Evolutionary conservation across 2,329 filamentous ascomycete genomes (phyloP).

Genomic region (Alternaria atra): DNA sequence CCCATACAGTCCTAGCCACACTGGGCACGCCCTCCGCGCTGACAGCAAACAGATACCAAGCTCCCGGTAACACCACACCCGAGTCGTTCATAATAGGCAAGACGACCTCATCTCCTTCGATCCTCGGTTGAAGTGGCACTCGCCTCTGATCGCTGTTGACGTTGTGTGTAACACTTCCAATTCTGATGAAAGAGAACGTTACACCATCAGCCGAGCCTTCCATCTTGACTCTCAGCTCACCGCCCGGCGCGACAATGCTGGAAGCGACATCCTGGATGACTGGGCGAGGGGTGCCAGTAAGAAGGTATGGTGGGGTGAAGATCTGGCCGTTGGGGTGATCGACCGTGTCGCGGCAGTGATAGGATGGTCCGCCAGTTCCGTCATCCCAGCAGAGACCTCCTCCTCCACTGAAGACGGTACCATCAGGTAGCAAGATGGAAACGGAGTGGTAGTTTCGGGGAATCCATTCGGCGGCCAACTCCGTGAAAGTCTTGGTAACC

Average conservation of each 20-base stretch:
- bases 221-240: constrained; percentile 23
- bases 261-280: constrained; percentile 19
- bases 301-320: constrained; percentile 64
- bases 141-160: constrained; percentile 35
- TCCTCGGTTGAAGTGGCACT: constrained; percentile 19
- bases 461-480: constrained; percentile 23
- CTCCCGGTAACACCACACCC: constrained; percentile 24
- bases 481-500: constrained; percentile 23
- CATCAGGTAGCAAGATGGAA: constrained; percentile 33
- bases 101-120: constrained; percentile 10
- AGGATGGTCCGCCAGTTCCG: constrained; percentile 26
- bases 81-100: constrained; percentile 21
- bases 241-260: constrained; percentile 17
- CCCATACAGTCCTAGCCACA: constrained; percentile 24
- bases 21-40: constrained; percentile 28
- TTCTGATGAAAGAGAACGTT: constrained; percentile 26
- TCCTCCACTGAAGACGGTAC: constrained; percentile 30
- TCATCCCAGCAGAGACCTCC: constrained; percentile 32
- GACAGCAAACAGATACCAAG: constrained; percentile 32
- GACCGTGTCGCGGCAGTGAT: constrained; percentile 60
- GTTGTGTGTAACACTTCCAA: constrained; percentile 35
- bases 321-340: constrained; percentile 59
- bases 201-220: constrained; percentile 17
- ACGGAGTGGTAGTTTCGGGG: constrained; percentile 35
- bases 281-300: constrained; percentile 38